phyloP scores from a whole-genome alignment of 208 protist species.

The Acanthamoeba triangularis region DNA sequence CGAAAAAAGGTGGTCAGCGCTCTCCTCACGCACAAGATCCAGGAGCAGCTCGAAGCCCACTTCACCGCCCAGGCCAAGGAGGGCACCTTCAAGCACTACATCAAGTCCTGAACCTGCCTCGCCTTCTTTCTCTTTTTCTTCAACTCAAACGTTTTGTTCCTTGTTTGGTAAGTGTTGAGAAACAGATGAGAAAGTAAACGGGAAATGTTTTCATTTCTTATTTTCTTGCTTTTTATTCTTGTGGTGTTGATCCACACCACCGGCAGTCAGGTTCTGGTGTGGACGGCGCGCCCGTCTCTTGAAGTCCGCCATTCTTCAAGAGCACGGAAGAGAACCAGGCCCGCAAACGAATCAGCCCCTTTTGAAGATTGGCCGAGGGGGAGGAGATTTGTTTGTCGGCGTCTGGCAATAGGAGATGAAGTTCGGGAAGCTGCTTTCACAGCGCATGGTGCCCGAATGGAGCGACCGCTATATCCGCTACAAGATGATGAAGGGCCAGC shows the following conservation, averaged over 20 bases:
- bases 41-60: not conserved
- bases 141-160: not conserved
- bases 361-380: too few relatives aligned
- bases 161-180: too few relatives aligned
- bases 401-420: not conserved
- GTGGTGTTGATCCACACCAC: too few relatives aligned
- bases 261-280: too few relatives aligned
- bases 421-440: not conserved
- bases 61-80: conserved; percentile 9
- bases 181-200: too few relatives aligned
- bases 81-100: not conserved
- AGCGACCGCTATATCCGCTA: not conserved
- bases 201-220: too few relatives aligned
- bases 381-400: not conserved
- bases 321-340: too few relatives aligned
- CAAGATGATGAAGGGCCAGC: conserved; percentile 16
- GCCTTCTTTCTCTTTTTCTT: not conserved
- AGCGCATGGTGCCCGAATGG: conserved; percentile 16
- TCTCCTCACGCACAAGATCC: not conserved
- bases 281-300: too few relatives aligned
- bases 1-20: conserved; percentile 16
- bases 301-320: too few relatives aligned
- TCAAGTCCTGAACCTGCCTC: conserved; percentile 17
- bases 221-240: too few relatives aligned
- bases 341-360: too few relatives aligned